Base-by-base conservation (phyloP, 1,139 yeast species). In the Yamadazyma oceani region DNA sequence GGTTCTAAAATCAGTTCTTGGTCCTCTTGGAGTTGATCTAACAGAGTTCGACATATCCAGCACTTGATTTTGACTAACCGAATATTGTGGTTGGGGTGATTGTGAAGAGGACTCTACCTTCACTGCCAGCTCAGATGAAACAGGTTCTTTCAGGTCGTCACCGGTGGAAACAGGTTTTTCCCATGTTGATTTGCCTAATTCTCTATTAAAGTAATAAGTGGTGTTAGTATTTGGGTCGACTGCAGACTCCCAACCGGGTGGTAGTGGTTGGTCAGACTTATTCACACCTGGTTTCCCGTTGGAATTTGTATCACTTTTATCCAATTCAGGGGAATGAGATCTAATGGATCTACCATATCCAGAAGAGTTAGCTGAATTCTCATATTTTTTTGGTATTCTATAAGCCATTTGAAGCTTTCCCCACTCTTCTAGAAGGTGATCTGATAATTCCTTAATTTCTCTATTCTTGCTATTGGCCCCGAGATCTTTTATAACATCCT, bases 381-480 rank as follows among this genome's bases (percentile, higher is more conserved):
- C 29, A 11, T 37, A 34, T 53, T 50, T 42, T 85, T 82, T 48
- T 0, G 92, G 92, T 35, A 92, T 92, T 40, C 95, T 76, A 54
- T 84, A 86, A 6, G 92, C 94, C 78, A 87, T 80, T 54, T 85
- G 82, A 44, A 88, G 74, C 24, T 66, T 67, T 31, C 82, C 69
- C 97, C 97, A 92, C 45, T 74, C 82, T 1, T 69, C 66, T 17
- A 87, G 54, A 33, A 92, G 62, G 8, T 60, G 57, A 6, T 58
- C 44, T 2, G 85, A 73, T 29, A 70, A 57, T 1, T 38, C 37
- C 27, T 54, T 54, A 17, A 80, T 57, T 3, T 62, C 64, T 8
- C 57, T 52, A 38, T 66, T 62, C 2, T 37, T 49, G 12, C 67
- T 58, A 8, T 51, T 51, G 2, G 47, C 43, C 17, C 66, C 57